These are phyloP conservation scores for Rhizopus microsporus DNA, from an alignment of 371 early-diverging fungal species.

Conservation along the genomic window DNA sequence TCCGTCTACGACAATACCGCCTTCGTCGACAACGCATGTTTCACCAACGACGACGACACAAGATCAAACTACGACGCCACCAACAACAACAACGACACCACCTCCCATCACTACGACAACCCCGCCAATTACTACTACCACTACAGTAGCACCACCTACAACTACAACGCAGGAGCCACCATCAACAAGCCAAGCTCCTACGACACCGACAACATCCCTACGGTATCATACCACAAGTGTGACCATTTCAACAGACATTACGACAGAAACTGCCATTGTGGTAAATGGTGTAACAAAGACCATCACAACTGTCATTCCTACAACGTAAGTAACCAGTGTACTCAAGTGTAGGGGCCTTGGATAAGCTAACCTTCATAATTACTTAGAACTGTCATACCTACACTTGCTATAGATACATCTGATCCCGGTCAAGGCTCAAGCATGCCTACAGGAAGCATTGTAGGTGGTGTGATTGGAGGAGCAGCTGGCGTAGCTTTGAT, in stretches of 20 bases:
- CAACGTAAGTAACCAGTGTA: constrained; percentile 24
- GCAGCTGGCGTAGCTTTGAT: constrained; percentile 31
- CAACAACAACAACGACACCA: background rate
- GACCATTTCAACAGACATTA: constrained; percentile 25
- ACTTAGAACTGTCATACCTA: constrained; percentile 35
- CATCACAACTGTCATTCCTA: constrained; percentile 33
- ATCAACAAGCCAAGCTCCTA: constrained; percentile 3
- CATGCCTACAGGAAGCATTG: constrained; percentile 17
- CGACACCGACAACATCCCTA: constrained; percentile 5
- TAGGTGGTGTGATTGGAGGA: constrained; percentile 34
- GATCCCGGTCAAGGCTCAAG: background rate
- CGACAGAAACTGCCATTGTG: constrained; percentile 25
- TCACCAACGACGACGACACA: constrained; percentile 1
- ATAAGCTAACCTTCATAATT: background rate
- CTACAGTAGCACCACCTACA: constrained; percentile 14
- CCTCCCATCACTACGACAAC: constrained; percentile 2
- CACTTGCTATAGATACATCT: constrained; percentile 18
- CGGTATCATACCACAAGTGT: constrained; percentile 16
- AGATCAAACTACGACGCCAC: background rate
- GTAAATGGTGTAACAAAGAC: constrained; percentile 30
- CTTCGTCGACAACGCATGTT: background rate
- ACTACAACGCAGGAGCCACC: constrained; percentile 8
- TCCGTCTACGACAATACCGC: background rate
- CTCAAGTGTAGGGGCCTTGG: background rate
- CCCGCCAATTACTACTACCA: background rate